phyloP scores from a whole-genome alignment of 306 rosid species.

The Rosa rugosa region DNA sequence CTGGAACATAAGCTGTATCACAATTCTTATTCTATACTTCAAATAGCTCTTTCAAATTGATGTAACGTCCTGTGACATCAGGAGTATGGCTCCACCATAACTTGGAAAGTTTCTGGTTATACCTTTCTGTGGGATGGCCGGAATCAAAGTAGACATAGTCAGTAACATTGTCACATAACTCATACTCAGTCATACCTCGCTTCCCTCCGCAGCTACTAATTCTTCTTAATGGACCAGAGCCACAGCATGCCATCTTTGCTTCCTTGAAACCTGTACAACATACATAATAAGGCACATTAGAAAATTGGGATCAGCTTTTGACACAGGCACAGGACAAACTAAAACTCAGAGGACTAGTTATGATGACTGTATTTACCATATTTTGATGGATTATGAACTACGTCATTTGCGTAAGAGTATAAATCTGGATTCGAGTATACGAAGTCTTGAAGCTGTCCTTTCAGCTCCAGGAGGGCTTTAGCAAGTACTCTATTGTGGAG shows the following conservation, averaged over 20 bases:
- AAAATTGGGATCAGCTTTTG: neutral
- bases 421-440: slow-evolving; percentile 27
- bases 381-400: slow-evolving; percentile 38
- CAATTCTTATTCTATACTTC: neutral
- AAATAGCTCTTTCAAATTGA: slow-evolving; percentile 36
- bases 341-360: neutral
- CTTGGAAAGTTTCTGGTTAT: slow-evolving; percentile 31
- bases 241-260: slow-evolving; percentile 38
- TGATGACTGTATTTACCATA: slow-evolving; percentile 31
- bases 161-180: slow-evolving; percentile 38
- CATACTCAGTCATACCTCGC: slow-evolving; percentile 36
- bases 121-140: slow-evolving; percentile 41
- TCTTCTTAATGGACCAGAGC: slow-evolving; percentile 35
- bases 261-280: slow-evolving; percentile 37
- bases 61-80: slow-evolving; percentile 28
- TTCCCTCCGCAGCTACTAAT: slow-evolving; percentile 37
- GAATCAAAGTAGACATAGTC: slow-evolving; percentile 50
- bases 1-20: no score
- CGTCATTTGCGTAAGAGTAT: slow-evolving; percentile 7
- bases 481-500: slow-evolving; percentile 29
- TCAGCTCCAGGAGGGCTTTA: slow-evolving; percentile 21
- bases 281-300: neutral
- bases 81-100: slow-evolving; percentile 38
- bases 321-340: neutral
- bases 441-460: slow-evolving; percentile 29